phyloP scores from a whole-genome alignment of 225 moss, liverwort and hornwort species.

The Ulota crispa region DNA sequence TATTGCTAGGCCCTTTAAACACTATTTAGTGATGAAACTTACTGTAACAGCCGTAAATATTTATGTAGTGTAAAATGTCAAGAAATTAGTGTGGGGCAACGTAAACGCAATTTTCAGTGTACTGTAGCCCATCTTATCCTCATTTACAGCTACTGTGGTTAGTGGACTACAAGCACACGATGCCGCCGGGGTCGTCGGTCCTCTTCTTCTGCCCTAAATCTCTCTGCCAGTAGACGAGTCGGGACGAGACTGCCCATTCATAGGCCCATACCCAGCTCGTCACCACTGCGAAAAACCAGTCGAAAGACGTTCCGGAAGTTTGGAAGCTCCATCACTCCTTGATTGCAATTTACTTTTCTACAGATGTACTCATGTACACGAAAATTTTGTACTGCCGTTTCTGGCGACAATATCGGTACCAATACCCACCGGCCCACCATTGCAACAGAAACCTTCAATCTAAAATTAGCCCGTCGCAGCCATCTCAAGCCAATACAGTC shows the following conservation, averaged over 20 bases:
- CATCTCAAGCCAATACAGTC: background rate
- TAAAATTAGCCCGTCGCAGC: no score
- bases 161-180: no score
- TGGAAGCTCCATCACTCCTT: background rate
- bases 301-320: background rate
- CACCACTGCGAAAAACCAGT: background rate
- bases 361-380: fast-evolving
- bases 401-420: background rate
- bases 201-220: conserved; percentile 24
- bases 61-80: no score
- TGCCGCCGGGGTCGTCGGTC: background rate
- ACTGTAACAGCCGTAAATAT: no score
- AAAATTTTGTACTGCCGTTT: background rate
- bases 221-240: background rate
- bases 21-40: no score
- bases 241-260: background rate
- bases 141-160: no score
- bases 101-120: no score
- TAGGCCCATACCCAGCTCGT: background rate
- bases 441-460: background rate
- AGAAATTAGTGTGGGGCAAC: no score
- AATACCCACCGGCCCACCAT: background rate
- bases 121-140: no score
- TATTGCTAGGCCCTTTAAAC: no score
- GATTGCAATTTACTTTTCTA: background rate